A percentile compares a stretch with the other conserved stretches of the same genome.
phyloP scores from a whole-genome alignment of 495 filamentous ascomycete genomes.

The Aspergillus ellipticus region DNA sequence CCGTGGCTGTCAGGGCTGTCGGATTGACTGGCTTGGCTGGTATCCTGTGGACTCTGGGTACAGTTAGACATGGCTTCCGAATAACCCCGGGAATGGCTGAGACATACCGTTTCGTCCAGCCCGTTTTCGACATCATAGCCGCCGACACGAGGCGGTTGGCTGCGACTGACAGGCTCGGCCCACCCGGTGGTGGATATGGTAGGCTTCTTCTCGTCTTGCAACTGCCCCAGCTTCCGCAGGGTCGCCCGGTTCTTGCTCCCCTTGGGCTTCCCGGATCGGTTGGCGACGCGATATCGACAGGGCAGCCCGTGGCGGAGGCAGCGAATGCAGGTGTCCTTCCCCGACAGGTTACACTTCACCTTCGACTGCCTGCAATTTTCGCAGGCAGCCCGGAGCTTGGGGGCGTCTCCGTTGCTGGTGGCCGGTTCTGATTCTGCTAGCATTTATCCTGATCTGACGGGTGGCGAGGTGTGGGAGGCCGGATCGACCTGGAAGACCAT shows the following conservation, averaged over 20 bases:
- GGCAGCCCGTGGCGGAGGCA: constrained; percentile 44
- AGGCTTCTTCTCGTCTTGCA: constrained; percentile 30
- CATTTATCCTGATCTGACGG: constrained; percentile 20
- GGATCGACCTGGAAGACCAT: neutral
- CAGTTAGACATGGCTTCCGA: neutral
- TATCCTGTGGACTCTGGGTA: constrained; percentile 4
- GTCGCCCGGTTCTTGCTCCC: constrained; percentile 47
- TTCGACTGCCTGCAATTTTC: constrained; percentile 48
- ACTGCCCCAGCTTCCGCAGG: constrained; percentile 38
- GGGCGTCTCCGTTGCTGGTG: constrained; percentile 25
- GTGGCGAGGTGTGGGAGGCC: no score
- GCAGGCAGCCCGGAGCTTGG: constrained; percentile 44
- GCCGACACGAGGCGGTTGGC: neutral
- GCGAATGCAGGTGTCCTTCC: constrained; percentile 39
- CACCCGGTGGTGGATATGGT: neutral
- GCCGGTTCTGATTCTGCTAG: constrained; percentile 29
- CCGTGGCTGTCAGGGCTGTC: constrained; percentile 17
- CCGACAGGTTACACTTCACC: constrained; percentile 44
- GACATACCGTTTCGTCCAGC: neutral
- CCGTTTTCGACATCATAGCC: neutral
- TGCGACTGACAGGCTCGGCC: neutral
- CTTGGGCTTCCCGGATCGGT: constrained; percentile 46
- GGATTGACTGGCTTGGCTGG: constrained; percentile 10
- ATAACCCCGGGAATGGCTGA: neutral
- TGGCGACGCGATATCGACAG: constrained; percentile 44